These are phyloP conservation scores for Pleochaeta shiraiana DNA, from an alignment of 2,329 filamentous ascomycete species.

Conservation along the genomic window DNA sequence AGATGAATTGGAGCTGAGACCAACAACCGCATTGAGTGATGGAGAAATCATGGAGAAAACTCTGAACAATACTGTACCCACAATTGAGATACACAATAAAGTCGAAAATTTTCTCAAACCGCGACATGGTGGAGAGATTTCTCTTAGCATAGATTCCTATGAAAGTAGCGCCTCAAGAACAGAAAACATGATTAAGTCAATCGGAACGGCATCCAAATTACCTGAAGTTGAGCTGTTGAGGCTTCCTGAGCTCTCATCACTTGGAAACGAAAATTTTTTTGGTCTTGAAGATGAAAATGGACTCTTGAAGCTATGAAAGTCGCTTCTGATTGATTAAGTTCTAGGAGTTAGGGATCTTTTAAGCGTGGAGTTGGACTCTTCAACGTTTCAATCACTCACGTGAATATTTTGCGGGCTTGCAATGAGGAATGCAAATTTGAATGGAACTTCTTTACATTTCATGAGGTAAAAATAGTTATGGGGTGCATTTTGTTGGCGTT, in stretches of 20 bases:
- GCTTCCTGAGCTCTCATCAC: background rate
- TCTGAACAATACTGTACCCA: constrained; percentile 17
- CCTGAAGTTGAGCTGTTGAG: background rate
- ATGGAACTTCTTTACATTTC: background rate
- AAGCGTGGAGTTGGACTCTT: background rate
- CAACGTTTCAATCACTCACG: background rate
- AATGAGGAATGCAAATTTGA: background rate
- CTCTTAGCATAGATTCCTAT: background rate
- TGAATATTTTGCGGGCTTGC: background rate
- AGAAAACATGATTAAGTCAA: background rate
- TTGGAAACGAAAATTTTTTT: background rate
- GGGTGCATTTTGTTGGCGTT: background rate
- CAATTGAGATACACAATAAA: constrained; percentile 14
- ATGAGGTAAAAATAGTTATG: background rate
- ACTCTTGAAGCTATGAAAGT: background rate
- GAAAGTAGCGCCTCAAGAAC: background rate
- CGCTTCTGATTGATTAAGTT: background rate
- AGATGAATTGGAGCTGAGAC: constrained; percentile 13
- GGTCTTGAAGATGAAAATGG: background rate
- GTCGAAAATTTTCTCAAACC: constrained; percentile 10
- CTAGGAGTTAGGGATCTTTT: background rate
- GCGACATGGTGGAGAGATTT: background rate
- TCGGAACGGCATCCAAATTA: background rate
- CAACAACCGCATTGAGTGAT: constrained; percentile 16
- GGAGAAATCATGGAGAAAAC: constrained; percentile 16